Base-by-base conservation (phyloP, 2,329 filamentous ascomycete genomes). In the Tetracladium maxilliforme region DNA sequence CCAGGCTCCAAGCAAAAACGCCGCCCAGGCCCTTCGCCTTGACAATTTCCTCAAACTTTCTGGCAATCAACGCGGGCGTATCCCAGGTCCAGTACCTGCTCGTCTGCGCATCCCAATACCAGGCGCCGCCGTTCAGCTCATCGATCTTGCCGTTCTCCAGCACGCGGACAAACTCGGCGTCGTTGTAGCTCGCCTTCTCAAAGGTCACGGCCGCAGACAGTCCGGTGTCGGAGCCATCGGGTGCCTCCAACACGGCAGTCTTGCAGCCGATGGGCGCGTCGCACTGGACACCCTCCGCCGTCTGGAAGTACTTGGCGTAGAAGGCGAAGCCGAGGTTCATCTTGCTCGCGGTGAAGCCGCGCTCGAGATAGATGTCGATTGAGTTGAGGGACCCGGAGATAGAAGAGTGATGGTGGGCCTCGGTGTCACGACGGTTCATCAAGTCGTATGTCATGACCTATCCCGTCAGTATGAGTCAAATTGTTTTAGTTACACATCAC, bases 81-180 rank as follows among this genome's bases (percentile, higher is more conserved):
- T 84, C 79, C 56, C 72, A 83, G 0, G 73, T 73, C 78, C 78
- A 84, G 62, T 77, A 84, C 16, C 74, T 43, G 27, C 61, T 49
- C 34, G 67, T 55, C 5, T 50, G 33, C 1, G 42, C 30, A 39
- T 84, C 78, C 58, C 66, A 78, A 47, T 68, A 82, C 42, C 75
- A 81, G 42, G 71, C 64, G 1, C 74, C 78, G 12, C 75, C 77
- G 3, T 52, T 47, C 3, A 49, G 35, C 3, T 58, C 45, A 33
- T 83, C 77, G 16, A 68, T 70, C 23, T 42, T 41, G 2, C 70
- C 72, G 7, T 61, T 33, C 1, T 47, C 37, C 24, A 56, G 41
- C n/a, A n/a, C n/a, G n/a, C n/a, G n/a, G n/a, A n/a, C n/a, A n/a
- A n/a, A n/a, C n/a, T n/a, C n/a, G n/a, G n/a, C n/a, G n/a, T n/a